phyloP scores from a whole-genome alignment of 2,329 filamentous ascomycete genomes.

The Biscogniauxia sp. region DNA sequence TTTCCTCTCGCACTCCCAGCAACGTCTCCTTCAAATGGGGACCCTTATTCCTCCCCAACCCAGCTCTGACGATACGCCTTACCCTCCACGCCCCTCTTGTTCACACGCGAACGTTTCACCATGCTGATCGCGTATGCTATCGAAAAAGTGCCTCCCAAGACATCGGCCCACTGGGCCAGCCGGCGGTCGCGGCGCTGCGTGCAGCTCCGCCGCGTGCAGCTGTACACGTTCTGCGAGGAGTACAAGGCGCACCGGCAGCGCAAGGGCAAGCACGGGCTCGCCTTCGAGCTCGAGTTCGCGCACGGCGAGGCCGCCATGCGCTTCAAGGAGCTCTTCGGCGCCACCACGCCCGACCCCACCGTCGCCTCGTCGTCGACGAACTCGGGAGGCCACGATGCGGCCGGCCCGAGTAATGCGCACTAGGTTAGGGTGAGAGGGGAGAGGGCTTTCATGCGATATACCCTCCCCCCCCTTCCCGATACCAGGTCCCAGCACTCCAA shows the following conservation, averaged over 20 bases:
- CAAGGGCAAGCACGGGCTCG: conserved; percentile 40
- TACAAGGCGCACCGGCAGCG: conserved; percentile 55
- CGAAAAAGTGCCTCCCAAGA: conserved; percentile 49
- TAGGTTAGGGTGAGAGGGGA: neutral
- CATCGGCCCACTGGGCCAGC: conserved; percentile 47
- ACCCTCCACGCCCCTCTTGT: neutral
- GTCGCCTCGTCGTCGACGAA: neutral
- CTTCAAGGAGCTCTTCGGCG: conserved; percentile 43
- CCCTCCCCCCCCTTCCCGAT: too few relatives aligned
- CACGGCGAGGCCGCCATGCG: conserved; percentile 31
- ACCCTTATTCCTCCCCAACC: too few relatives aligned
- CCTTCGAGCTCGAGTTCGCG: conserved; percentile 52
- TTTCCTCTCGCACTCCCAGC: neutral
- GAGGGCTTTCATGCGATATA: too few relatives aligned
- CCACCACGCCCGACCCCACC: conserved; percentile 20
- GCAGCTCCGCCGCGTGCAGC: conserved; percentile 52
- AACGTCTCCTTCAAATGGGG: too few relatives aligned
- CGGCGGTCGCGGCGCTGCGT: conserved; percentile 46
- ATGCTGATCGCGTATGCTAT: neutral
- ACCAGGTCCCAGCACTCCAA: too few relatives aligned
- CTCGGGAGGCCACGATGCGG: neutral
- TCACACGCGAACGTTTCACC: too few relatives aligned
- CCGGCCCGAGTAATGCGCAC: neutral
- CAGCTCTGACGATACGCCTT: too few relatives aligned
- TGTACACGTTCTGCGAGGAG: conserved; percentile 57